A percentile compares a stretch with the other conserved stretches of the same genome.
These are phyloP conservation scores for Calcarisporium arbuscula DNA, from an alignment of 2,329 filamentous ascomycete species.

Conservation along the genomic window DNA sequence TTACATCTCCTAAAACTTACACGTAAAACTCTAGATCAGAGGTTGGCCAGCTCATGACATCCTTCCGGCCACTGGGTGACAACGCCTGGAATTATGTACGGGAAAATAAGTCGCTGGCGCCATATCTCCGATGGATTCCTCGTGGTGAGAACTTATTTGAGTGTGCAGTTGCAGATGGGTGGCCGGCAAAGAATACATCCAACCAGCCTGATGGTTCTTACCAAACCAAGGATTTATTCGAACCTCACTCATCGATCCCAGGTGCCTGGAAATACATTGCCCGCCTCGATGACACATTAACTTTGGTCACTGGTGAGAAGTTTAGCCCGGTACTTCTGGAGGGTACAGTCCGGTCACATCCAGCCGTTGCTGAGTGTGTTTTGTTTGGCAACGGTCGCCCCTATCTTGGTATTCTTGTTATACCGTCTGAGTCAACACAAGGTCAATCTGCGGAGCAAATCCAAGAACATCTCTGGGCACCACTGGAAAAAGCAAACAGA, in stretches of 20 bases:
- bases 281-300: conserved; percentile 55
- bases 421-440: conserved; percentile 26
- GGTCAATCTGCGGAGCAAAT: conserved; percentile 14
- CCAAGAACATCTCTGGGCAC: conserved; percentile 25
- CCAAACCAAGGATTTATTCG: conserved; percentile 58
- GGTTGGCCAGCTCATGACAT: conserved; percentile 56
- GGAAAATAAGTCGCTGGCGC: background rate
- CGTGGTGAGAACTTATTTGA: too few species aligned
- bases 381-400: conserved; percentile 55
- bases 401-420: conserved; percentile 51
- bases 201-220: conserved; percentile 56
- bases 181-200: too few species aligned
- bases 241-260: conserved; percentile 41
- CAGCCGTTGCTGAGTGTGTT: conserved; percentile 45
- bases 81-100: conserved; percentile 57
- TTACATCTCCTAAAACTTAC: too few species aligned
- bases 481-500: conserved; percentile 24
- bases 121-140: background rate
- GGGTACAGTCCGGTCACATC: conserved; percentile 38
- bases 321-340: conserved; percentile 60
- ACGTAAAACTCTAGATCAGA: too few species aligned
- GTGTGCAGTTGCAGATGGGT: too few species aligned
- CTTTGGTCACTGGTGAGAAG: conserved; percentile 61
- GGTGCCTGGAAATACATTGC: conserved; percentile 58
- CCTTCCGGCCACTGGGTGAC: conserved; percentile 45